Conservation (phyloP, 192 early-diverging fungal genomes). For the Radiomyces spectabilis region DNA sequence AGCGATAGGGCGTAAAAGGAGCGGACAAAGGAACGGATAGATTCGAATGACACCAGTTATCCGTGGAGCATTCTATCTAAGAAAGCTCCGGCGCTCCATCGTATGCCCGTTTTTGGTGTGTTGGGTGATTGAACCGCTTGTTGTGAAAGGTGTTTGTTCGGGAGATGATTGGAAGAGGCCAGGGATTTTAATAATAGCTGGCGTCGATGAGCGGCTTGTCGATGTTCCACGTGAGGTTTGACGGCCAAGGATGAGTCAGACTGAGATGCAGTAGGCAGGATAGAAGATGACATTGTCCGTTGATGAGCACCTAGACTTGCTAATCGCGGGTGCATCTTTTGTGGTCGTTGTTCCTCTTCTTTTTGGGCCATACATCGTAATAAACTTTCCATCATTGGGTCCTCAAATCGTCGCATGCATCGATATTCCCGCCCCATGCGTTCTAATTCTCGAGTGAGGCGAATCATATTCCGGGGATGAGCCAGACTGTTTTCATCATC, state of each 20-base stretch:
- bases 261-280: background rate
- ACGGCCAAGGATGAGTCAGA: background rate
- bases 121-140: too few species aligned
- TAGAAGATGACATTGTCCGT: background rate
- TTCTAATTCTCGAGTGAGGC: conserved; percentile 29
- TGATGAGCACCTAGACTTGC: background rate
- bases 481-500: conserved; percentile 33
- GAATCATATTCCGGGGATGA: conserved; percentile 33
- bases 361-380: conserved; percentile 10
- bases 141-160: background rate
- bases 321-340: background rate
- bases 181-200: too few species aligned
- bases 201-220: background rate
- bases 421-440: conserved; percentile 30
- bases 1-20: background rate
- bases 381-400: conserved; percentile 38
- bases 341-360: background rate
- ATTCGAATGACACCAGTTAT: background rate
- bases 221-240: too few species aligned
- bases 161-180: background rate
- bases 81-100: background rate
- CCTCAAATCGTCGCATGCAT: conserved; percentile 19
- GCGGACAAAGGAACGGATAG: background rate
- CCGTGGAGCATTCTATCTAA: background rate
- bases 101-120: background rate